Conservation (phyloP, 768 basidiomycete species). For the Hygrocybe coccinea region DNA sequence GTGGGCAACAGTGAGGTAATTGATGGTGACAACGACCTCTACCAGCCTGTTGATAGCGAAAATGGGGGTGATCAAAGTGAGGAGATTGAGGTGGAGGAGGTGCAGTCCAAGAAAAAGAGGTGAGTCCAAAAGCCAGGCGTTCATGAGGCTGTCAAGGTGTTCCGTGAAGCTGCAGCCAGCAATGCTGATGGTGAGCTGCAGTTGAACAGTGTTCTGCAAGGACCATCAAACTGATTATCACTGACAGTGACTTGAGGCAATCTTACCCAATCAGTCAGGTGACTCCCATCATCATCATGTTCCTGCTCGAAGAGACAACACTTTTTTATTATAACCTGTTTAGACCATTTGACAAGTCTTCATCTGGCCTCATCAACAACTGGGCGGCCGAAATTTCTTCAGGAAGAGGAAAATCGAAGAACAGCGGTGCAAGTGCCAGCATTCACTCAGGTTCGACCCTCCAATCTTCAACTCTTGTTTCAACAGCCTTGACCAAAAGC, state of each 20-base stretch:
- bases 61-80: too few species aligned
- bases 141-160: too few species aligned
- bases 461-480: neutral
- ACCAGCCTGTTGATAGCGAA: too few species aligned
- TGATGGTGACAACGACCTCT: too few species aligned
- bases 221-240: neutral
- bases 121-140: too few species aligned
- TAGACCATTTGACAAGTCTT: neutral
- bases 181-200: too few species aligned
- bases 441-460: neutral
- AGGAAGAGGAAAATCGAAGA: neutral
- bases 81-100: too few species aligned
- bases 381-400: neutral
- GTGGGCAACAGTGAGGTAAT: too few species aligned
- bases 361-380: neutral
- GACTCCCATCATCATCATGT: neutral
- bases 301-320: neutral
- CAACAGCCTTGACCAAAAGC: neutral
- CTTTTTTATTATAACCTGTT: neutral
- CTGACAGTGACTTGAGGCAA: neutral
- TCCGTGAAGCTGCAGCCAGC: too few species aligned
- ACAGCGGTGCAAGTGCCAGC: neutral
- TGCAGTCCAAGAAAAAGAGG: too few species aligned
- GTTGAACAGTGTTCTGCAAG: neutral
- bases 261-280: neutral